These are phyloP conservation scores for Petasospora fabianii DNA, from an alignment of 1,139 yeast species.

Conservation along the genomic window DNA sequence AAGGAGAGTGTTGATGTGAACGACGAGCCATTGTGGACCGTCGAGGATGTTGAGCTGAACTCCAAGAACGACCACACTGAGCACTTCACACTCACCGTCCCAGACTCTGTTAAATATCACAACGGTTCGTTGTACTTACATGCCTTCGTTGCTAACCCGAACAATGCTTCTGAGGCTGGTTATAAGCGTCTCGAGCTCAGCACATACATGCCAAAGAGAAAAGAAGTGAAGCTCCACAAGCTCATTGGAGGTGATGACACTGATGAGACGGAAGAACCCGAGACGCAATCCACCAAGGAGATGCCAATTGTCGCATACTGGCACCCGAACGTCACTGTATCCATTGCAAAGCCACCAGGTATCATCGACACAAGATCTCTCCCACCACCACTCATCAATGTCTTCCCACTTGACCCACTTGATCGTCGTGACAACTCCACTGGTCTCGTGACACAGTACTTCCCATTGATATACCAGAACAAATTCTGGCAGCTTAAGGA, in stretches of 20 bases:
- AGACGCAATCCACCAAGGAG: constrained; percentile 16
- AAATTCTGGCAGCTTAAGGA: constrained; percentile 37
- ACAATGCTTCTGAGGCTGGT: constrained; percentile 20
- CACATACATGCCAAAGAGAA: constrained; percentile 27
- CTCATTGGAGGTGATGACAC: constrained; percentile 28
- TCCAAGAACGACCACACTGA: constrained; percentile 14
- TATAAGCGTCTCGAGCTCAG: constrained; percentile 24
- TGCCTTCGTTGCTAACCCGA: constrained; percentile 22
- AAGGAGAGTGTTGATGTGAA: constrained; percentile 5
- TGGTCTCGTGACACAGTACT: constrained; percentile 29
- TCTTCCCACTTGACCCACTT: constrained; percentile 27
- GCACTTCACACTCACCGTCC: constrained; percentile 11
- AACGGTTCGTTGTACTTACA: constrained; percentile 33
- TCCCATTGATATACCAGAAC: constrained; percentile 34
- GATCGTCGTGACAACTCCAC: constrained; percentile 30
- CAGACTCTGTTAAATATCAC: constrained; percentile 19
- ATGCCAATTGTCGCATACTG: constrained; percentile 30
- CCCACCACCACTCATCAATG: constrained; percentile 26
- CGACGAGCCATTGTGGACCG: constrained; percentile 8
- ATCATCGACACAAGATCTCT: constrained; percentile 16
- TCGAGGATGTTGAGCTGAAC: constrained; percentile 11
- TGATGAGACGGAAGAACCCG: constrained; percentile 15
- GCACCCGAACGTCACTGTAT: constrained; percentile 34
- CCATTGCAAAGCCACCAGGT: constrained; percentile 28
- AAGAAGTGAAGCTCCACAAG: constrained; percentile 29